Percentiles rank a stretch among this genome's conserved stretches.
Conservation (phyloP, 2,329 filamentous ascomycete species). For the Sporothrix schenckii region DNA sequence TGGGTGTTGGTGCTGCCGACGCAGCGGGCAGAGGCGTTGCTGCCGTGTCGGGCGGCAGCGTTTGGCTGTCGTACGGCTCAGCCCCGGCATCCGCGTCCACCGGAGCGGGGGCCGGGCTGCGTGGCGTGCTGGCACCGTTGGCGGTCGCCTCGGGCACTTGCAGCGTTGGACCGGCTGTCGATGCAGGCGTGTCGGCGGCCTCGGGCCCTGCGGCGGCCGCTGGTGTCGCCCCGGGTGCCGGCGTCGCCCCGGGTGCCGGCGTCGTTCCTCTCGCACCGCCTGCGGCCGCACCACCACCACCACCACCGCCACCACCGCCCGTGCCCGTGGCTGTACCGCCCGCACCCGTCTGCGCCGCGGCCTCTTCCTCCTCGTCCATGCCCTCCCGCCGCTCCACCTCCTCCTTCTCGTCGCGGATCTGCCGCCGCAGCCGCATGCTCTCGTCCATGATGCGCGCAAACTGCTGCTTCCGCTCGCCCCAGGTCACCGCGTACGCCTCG, state of each 20-base stretch:
- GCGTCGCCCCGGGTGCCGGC: background rate
- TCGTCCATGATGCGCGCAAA: constrained; percentile 89
- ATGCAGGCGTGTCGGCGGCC: background rate
- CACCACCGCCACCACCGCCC: background rate
- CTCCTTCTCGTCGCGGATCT: constrained; percentile 94
- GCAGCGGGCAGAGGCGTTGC: constrained; percentile 41
- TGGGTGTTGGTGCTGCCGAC: background rate
- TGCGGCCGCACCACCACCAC: background rate
- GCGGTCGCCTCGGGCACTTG: background rate
- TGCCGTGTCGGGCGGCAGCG: constrained; percentile 30
- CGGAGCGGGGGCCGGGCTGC: background rate
- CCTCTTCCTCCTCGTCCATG: constrained; percentile 72
- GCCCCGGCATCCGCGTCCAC: background rate
- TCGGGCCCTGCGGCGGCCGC: background rate
- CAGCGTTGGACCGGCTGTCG: background rate
- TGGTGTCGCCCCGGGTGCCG: background rate
- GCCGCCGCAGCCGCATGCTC: constrained; percentile 78
- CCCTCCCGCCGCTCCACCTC: constrained; percentile 87
- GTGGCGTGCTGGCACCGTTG: background rate
- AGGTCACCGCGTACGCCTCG: constrained; percentile 76
- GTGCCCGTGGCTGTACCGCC: too few species aligned
- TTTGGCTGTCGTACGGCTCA: background rate
- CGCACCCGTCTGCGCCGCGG: constrained; percentile 45
- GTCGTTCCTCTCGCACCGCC: background rate
- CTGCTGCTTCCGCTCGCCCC: constrained; percentile 81